Base-by-base conservation (phyloP, 331 rosid genomes). In the Quercus phellos region DNA sequence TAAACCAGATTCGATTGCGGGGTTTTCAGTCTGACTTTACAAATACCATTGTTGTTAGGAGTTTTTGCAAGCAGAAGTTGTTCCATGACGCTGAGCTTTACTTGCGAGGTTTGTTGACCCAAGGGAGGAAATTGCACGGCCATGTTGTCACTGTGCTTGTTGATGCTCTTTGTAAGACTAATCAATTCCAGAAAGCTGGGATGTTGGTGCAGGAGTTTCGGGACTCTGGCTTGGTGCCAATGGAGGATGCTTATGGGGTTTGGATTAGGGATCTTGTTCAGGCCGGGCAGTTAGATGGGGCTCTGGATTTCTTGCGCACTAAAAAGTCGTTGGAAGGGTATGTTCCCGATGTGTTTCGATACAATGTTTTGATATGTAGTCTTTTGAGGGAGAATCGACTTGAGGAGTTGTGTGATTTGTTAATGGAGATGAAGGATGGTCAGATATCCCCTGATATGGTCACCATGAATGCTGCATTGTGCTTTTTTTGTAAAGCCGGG, bases 401-500 rank as follows among this genome's bases (percentile, higher is more conserved):
- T 10, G 72, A n/a, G 4, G 90, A 92, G 73, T 88, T 81, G 21
- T 90, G 76, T 76, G 92, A 89, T 80, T 81, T 94, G 81, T 78
- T 94, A 74, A 82, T 79, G 84, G 98, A 94, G 83, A 94, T 94
- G 98, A 83, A 73, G 72, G 91, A 92, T 59, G 61, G 69, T 22
- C 58, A 74, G 68, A 81, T 85, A 58, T 79, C 81, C 2, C 97
- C 97, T 0, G 85, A 92, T 78, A 54, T 26, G 77, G 81, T 85
- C 61, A 90, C 98, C 74, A 87, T 92, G 93, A 90, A 90, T 81
- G 85, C 80, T 76, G 92, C 83, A 21, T 70, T 90, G 83, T 92
- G 95, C 80, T 92, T 92, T 85, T 90, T 94, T 76, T 94, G 96
- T 79, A 92, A 94, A 83, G 90, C 82, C 4, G 97, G 97, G 66